phyloP scores from a whole-genome alignment of 208 protist species.

The Eutreptiella sp. region DNA sequence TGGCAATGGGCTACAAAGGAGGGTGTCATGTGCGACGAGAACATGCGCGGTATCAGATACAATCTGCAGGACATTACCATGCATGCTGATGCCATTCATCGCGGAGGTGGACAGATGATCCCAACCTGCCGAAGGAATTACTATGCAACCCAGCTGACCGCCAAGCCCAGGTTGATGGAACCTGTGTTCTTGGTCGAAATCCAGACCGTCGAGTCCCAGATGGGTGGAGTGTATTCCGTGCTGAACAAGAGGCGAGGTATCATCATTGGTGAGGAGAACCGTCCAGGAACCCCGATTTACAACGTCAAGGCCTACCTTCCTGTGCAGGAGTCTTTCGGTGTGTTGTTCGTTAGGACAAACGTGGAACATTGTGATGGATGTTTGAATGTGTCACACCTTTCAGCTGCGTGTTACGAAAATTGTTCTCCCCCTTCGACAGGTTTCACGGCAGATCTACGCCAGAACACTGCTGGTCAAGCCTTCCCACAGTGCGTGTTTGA shows the following conservation, averaged over 20 bases:
- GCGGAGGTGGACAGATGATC: slow-evolving; percentile 96
- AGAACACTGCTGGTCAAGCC: slow-evolving; percentile 88
- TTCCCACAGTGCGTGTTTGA: slow-evolving; percentile 98
- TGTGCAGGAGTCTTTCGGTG: slow-evolving; percentile 97
- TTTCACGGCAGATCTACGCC: slow-evolving; percentile 93
- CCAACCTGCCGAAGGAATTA: slow-evolving; percentile 86
- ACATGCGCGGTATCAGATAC: slow-evolving; percentile 91
- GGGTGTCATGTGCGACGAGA: slow-evolving; percentile 92
- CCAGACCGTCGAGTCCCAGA: slow-evolving; percentile 82
- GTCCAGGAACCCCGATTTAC: slow-evolving; percentile 90
- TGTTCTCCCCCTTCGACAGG: no score
- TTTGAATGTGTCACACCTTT: no score
- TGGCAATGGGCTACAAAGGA: slow-evolving; percentile 91
- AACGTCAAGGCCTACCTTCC: slow-evolving; percentile 96
- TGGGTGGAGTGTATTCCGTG: slow-evolving; percentile 91
- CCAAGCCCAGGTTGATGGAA: slow-evolving; percentile 88
- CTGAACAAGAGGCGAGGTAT: slow-evolving; percentile 91
- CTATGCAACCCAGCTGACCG: slow-evolving; percentile 86
- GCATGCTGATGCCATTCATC: slow-evolving; percentile 98
- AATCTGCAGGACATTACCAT: slow-evolving; percentile 94
- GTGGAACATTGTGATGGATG: no score
- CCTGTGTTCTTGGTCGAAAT: slow-evolving; percentile 97
- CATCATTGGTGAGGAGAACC: slow-evolving; percentile 90
- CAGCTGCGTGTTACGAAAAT: no score
- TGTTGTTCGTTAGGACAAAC: no score